These are phyloP conservation scores for Corylus avellana DNA, from an alignment of 306 rosid genomes.

Conservation along the genomic window DNA sequence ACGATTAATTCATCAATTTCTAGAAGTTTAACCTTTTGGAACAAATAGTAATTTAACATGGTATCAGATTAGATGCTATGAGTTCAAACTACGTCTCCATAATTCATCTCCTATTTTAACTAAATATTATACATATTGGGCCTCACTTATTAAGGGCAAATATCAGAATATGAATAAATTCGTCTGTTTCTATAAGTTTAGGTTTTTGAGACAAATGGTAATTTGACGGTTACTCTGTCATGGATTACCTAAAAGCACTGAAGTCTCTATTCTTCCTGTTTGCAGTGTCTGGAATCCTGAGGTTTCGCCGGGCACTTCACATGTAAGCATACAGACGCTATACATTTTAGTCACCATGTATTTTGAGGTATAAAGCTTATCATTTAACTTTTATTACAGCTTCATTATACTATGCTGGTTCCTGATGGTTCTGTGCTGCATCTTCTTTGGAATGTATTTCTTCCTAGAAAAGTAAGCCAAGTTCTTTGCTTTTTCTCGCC, in stretches of 20 bases:
- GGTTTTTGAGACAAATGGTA: too few relatives aligned
- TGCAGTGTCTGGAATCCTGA: conserved; percentile 58
- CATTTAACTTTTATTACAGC: conserved; percentile 36
- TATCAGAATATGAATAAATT: too few relatives aligned
- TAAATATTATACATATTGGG: too few relatives aligned
- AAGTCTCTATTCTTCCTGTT: conserved; percentile 26
- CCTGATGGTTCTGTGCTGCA: conserved; percentile 60
- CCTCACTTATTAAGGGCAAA: too few relatives aligned
- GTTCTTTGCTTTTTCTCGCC: conserved; percentile 5
- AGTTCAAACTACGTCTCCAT: too few relatives aligned
- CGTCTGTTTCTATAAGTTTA: too few relatives aligned
- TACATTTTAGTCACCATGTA: neutral
- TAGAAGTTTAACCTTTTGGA: too few relatives aligned
- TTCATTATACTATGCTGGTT: conserved; percentile 64
- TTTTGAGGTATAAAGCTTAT: neutral
- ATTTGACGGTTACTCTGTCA: neutral
- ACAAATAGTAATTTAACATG: too few relatives aligned
- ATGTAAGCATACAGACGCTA: conserved; percentile 41
- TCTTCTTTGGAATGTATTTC: conserved; percentile 66
- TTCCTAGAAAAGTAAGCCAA: conserved; percentile 54
- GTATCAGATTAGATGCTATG: too few relatives aligned
- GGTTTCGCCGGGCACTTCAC: conserved; percentile 39
- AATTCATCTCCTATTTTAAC: too few relatives aligned
- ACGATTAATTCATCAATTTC: too few relatives aligned
- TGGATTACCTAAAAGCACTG: conserved; percentile 10